Evolutionary conservation across 306 rosid species (phyloP).

Genomic region (Spatholobus suberectus): DNA sequence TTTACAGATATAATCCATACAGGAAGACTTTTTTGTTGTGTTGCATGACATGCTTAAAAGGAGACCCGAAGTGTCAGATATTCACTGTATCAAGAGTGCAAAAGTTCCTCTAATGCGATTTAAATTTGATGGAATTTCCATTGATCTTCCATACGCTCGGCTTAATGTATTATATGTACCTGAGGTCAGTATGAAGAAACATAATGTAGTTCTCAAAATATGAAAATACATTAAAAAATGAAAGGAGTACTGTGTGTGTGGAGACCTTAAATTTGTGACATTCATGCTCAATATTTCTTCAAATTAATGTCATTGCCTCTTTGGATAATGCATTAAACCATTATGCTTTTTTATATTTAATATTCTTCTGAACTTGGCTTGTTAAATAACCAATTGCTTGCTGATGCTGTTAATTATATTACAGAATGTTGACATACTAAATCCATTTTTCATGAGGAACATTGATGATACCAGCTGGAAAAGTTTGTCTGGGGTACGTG

Average conservation of each 20-base stretch:
- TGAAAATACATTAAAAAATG: not conserved
- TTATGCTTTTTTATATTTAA: not conserved
- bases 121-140: conserved; percentile 55
- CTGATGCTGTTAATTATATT: not conserved
- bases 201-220: not conserved
- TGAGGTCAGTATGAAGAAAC: conserved; percentile 45
- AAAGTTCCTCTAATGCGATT: conserved; percentile 60
- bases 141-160: conserved; percentile 55
- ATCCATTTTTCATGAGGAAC: conserved; percentile 50
- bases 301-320: conserved; percentile 28
- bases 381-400: conserved; percentile 23
- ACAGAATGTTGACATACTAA: conserved; percentile 54
- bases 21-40: conserved; percentile 56
- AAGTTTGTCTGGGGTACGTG: conserved; percentile 63
- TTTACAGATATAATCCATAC: conserved; percentile 22
- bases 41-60: conserved; percentile 50
- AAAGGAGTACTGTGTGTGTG: not conserved
- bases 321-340: not conserved
- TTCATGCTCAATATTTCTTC: conserved; percentile 1
- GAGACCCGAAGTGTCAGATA: conserved; percentile 53
- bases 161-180: conserved; percentile 53
- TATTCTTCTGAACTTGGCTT: conserved; percentile 9
- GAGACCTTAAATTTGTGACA: conserved; percentile 11
- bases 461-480: conserved; percentile 60
- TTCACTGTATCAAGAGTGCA: conserved; percentile 55